These are phyloP conservation scores for Sphaceloma murrayae DNA, from an alignment of 2,329 filamentous ascomycete genomes.

Conservation along the genomic window DNA sequence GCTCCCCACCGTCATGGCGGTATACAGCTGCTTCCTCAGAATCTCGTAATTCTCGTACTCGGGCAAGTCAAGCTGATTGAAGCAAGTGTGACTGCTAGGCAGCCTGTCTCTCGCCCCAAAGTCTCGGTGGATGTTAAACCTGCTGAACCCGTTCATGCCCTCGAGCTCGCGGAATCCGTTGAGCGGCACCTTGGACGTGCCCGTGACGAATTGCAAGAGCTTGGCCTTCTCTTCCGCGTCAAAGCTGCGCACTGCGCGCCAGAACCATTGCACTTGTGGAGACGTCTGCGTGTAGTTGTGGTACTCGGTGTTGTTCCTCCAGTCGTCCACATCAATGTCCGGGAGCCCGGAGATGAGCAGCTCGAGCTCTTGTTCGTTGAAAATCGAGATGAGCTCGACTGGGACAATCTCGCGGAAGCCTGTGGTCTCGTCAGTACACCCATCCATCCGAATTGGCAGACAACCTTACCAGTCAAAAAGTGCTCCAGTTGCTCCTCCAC, in stretches of 20 bases:
- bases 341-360: conserved; percentile 92
- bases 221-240: conserved; percentile 99
- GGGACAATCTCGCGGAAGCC: conserved; percentile 98
- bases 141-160: conserved; percentile 96
- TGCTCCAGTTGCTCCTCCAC: conserved; percentile 90
- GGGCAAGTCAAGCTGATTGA: conserved; percentile 97
- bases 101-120: conserved; percentile 93
- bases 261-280: conserved; percentile 98
- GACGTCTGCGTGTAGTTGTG: conserved; percentile 94
- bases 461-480: conserved; percentile 51
- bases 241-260: conserved; percentile 91
- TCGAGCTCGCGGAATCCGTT: conserved; percentile 99
- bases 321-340: conserved; percentile 96
- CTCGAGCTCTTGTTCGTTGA: conserved; percentile 97
- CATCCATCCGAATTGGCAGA: conserved; percentile 34
- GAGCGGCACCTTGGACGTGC: conserved; percentile 93
- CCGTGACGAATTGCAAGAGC: conserved; percentile 93
- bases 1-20: conserved; percentile 93
- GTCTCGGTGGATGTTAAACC: conserved; percentile 98
- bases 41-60: conserved; percentile 96
- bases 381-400: conserved; percentile 86
- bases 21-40: conserved; percentile 78
- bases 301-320: conserved; percentile 98
- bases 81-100: conserved; percentile 95
- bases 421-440: conserved; percentile 25